Evolutionary conservation across 2,329 filamentous ascomycete species (phyloP).

Genomic region (Epichloe coenophiala): DNA sequence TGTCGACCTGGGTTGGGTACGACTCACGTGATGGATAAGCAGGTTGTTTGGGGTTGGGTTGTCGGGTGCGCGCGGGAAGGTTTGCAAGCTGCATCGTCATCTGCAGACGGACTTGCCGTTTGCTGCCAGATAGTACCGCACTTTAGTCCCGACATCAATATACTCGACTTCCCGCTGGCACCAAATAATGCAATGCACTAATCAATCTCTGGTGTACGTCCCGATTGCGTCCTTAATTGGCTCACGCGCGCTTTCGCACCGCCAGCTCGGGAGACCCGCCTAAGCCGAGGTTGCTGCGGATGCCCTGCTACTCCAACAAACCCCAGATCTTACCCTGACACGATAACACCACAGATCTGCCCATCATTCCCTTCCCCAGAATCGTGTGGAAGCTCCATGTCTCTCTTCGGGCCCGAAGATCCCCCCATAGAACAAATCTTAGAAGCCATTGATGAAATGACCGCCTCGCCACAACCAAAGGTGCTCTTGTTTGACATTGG

Average conservation of each 20-base stretch:
- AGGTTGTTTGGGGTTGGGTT: background rate
- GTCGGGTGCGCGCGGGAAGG: background rate
- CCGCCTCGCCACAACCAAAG: constrained; percentile 41
- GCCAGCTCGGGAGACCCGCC: background rate
- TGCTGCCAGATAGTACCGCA: too few relatives aligned
- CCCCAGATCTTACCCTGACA: background rate
- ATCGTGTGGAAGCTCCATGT: background rate
- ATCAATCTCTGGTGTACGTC: background rate
- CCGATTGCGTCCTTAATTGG: background rate
- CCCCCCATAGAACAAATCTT: constrained; percentile 13
- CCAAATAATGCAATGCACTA: too few relatives aligned
- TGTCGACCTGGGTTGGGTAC: constrained; percentile 24
- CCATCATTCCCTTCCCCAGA: background rate
- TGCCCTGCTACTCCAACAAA: background rate
- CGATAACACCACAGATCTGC: background rate
- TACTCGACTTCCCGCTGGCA: too few relatives aligned
- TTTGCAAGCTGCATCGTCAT: background rate
- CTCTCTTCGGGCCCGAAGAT: constrained; percentile 1
- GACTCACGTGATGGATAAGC: constrained; percentile 20
- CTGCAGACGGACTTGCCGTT: too few relatives aligned
- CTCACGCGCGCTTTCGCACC: background rate
- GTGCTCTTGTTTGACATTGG: constrained; percentile 90
- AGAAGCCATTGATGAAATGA: constrained; percentile 25
- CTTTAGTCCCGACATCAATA: too few relatives aligned
- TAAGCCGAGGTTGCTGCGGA: constrained; percentile 7